Evolutionary conservation across 2,329 filamentous ascomycete species (phyloP), one percentile per base, ranked within the genome.

Genomic region (Arthroderma uncinatum): DNA sequence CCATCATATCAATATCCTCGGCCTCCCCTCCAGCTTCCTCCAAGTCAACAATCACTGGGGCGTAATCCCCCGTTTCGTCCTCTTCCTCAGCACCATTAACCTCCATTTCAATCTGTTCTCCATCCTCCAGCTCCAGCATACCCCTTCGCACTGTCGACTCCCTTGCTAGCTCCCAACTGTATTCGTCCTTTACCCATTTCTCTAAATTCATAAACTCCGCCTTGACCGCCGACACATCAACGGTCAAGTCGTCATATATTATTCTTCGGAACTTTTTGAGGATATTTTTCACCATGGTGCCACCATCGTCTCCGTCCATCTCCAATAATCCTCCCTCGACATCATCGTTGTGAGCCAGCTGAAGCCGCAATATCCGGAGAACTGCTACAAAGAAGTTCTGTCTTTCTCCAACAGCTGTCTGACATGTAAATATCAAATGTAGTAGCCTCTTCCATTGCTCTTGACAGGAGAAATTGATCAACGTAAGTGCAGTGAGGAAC

Each of bases 361-460:
- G 82, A 52, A 77, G 63, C 25, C 73, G 70, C 39, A 85, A 63
- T 1, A 78, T 67, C 25, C 68, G 70, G 21, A 84, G 63, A 4
- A 79, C 70, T 9, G 76, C 70, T n/a, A 76, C 68, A 65, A 82
- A 83, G 56, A 83, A 76, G 2, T 65, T 65, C 30, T 78, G 70
- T 1, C 75, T 70, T 21, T 77, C 72, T 8, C 62, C 58, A 14
- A 83, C 73, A 1, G 81, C 81, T 40, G 65, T 66, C 16, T 72
- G 74, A 63, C 79, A 83, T 0, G 81, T 84, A 53, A 85, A 70
- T 6, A 83, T 69, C 23, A 85, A 68, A 1, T 70, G 70, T 8
- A 85, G 68, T 9, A 85, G 62, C 37, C 82, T 71, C 64, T 82
- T 83, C 82, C 82, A 85, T 65, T 85, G 82, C 65, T 84, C 81